phyloP scores from a whole-genome alignment of 108 stramenopile genomes.

The Seminavis robusta region DNA sequence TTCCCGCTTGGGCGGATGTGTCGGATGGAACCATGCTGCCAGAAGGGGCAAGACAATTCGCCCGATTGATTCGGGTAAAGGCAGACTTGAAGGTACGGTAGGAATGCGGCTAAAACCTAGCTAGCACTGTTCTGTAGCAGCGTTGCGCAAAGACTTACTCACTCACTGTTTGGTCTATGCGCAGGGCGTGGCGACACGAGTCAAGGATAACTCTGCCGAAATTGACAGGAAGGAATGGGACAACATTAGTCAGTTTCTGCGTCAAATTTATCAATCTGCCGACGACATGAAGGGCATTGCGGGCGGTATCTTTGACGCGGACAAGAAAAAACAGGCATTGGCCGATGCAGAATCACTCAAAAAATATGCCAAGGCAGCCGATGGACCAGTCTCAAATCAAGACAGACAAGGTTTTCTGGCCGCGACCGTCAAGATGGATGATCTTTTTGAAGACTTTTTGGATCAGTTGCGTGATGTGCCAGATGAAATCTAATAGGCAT shows the following conservation, averaged over 20 bases:
- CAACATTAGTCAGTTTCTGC: slow-evolving; percentile 62
- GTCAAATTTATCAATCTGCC: slow-evolving; percentile 51
- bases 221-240: slow-evolving; percentile 73
- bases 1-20: slow-evolving; percentile 49
- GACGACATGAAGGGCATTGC: slow-evolving; percentile 71
- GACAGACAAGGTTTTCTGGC: slow-evolving; percentile 48
- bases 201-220: slow-evolving; percentile 35
- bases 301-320: slow-evolving; percentile 38
- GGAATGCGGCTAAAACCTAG: not conserved
- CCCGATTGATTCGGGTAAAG: slow-evolving; percentile 57
- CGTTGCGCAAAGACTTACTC: not conserved
- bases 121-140: not conserved
- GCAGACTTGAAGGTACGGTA: slow-evolving; percentile 41
- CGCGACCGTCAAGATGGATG: slow-evolving; percentile 36
- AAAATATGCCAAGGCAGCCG: slow-evolving; percentile 61
- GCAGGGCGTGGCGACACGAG: slow-evolving; percentile 50
- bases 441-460: slow-evolving; percentile 58
- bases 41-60: slow-evolving; percentile 65
- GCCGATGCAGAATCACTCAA: slow-evolving; percentile 50
- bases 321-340: slow-evolving; percentile 48
- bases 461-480: slow-evolving; percentile 67
- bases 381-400: slow-evolving; percentile 46
- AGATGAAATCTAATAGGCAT: slow-evolving; percentile 58
- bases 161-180: not conserved
- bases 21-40: slow-evolving; percentile 60